phyloP scores from a whole-genome alignment of 176 grass and related monocot species.

The Bolboschoenus planiculmis region DNA sequence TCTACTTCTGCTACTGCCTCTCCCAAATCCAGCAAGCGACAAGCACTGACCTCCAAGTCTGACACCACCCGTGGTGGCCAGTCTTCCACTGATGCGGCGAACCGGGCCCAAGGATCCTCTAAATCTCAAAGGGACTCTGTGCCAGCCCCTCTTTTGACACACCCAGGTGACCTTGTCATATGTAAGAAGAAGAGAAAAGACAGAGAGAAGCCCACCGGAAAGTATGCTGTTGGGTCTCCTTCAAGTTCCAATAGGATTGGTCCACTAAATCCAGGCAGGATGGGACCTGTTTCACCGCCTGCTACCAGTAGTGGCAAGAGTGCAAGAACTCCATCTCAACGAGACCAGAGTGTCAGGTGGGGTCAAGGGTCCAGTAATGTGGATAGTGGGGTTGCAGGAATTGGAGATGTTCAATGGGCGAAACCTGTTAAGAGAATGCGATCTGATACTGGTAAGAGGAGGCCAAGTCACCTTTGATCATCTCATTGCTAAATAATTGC shows the following conservation, averaged over 20 bases:
- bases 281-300: conserved; percentile 37
- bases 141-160: conserved; percentile 36
- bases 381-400: conserved; percentile 26
- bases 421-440: conserved; percentile 77
- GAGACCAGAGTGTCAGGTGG: conserved; percentile 55
- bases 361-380: conserved; percentile 34
- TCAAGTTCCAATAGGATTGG: conserved; percentile 58
- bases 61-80: conserved; percentile 27
- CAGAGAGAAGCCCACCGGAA: conserved; percentile 34
- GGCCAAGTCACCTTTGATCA: conserved; percentile 76
- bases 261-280: conserved; percentile 46
- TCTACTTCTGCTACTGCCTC: conserved; percentile 24
- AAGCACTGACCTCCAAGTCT: conserved; percentile 30
- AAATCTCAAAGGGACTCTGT: conserved; percentile 51
- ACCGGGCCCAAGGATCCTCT: conserved; percentile 24
- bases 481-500: conserved; percentile 23
- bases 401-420: conserved; percentile 94
- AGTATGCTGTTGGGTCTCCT: conserved; percentile 30
- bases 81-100: conserved; percentile 12
- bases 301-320: conserved; percentile 24
- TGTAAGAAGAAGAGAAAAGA: conserved; percentile 95
- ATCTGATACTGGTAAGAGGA: conserved; percentile 76
- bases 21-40: conserved; percentile 32
- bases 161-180: conserved; percentile 81
- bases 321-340: conserved; percentile 42